Evolutionary conservation across 441 rosid species (phyloP).

Genomic region (Corymbia citriodora): DNA sequence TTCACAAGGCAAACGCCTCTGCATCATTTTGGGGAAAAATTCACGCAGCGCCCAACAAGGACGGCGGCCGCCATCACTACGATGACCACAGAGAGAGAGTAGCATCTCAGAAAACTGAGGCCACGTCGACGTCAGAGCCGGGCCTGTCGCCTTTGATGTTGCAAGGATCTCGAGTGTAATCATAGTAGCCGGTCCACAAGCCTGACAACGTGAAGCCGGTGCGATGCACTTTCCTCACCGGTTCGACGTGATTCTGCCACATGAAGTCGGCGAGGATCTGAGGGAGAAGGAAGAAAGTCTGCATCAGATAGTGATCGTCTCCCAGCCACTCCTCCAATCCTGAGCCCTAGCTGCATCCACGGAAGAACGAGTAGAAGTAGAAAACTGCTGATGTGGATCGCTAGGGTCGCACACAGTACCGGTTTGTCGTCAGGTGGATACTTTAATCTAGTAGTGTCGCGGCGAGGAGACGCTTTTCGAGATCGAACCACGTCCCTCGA

Average conservation of each 20-base stretch:
- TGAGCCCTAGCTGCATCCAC: background rate
- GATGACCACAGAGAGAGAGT: background rate
- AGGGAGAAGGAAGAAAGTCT: constrained; percentile 2
- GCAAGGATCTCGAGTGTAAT: background rate
- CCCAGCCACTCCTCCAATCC: background rate
- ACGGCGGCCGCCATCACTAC: background rate
- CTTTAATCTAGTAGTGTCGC: background rate
- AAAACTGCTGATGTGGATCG: background rate
- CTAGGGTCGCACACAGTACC: background rate
- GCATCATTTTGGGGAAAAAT: background rate
- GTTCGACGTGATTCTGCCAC: background rate
- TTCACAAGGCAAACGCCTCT: too few species aligned
- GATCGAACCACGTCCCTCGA: background rate
- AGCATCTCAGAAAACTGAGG: background rate
- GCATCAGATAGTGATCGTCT: background rate
- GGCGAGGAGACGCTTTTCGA: background rate
- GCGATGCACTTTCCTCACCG: background rate
- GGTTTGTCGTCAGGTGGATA: background rate
- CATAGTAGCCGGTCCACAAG: background rate
- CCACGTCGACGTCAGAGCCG: background rate
- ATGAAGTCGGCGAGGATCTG: constrained; percentile 1
- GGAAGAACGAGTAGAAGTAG: background rate
- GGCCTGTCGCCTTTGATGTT: background rate
- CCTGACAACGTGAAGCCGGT: background rate
- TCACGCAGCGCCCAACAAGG: background rate